Evolutionary conservation across 495 filamentous ascomycete species (phyloP), one percentile per base, ranked within the genome.

Genomic region (Annulohypoxylon stygium): DNA sequence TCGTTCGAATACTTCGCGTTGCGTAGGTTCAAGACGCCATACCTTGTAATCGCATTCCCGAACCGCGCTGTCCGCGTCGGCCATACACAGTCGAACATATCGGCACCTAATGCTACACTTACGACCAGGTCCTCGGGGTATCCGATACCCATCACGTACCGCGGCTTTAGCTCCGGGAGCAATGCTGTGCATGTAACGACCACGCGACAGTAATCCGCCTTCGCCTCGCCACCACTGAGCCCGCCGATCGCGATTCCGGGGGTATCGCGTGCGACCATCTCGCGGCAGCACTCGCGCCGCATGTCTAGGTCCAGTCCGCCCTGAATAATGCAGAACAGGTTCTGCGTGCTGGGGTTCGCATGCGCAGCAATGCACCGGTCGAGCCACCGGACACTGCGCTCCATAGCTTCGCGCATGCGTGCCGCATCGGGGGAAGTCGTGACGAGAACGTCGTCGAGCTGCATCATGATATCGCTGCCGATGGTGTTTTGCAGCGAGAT

Each of bases 21-120:
- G 37, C 93, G 91, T 33, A 98, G 84, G 76, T 98, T 97, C 37
- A 98, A 83, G 14, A 90, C 89, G 25, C 96, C 96, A 23, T 85
- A 78, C 59, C 91, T 88, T 8, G 94, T 97, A 65, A 98, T 89
- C 37, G 97, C 96, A 76, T 97, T 97, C 8, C 96, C 96, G 75
- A 98, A 99, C 33, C 96, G 90, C 82, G 97, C 96, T 25, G 96
- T 98, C 45, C 96, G 87, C 25, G 96, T 99, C 7, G 95, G 97
- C 97, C 97, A 99, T 5, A 98, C 96, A 76, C 97, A 99, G 83
- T 99, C 96, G 80, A 99, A 99, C 97, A 99, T 98, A 78, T 99
- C 96, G 23, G 97, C 96, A 4, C 96, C 96, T 4, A 99, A 87
- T 10, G 96, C 96, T 11, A 97, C 86, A 59, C 93, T 94, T 12